Base-by-base conservation (phyloP, 75 land plant genomes). In the Larix kaempferi region DNA sequence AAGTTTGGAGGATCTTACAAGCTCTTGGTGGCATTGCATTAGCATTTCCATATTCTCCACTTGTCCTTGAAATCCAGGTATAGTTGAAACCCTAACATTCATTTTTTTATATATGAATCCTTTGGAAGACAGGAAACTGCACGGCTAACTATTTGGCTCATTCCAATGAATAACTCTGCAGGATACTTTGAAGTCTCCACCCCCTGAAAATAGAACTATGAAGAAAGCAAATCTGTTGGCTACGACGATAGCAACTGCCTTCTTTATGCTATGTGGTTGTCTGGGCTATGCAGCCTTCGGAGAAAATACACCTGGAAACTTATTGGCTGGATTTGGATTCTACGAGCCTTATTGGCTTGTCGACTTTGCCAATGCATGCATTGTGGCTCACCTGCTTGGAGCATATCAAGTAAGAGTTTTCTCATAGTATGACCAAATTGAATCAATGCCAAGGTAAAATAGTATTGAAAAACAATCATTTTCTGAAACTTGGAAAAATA, bases 251-350 rank as follows among this genome's bases (percentile, higher is more conserved):
- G 89, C 88, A 17, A 89, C 95, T 7, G 73, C 84, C 64, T 93
- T 91, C 81, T 91, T 87, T 79, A 78, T 93, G n/a, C 83, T 65
- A 62, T 87, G 88, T 74, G 95, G 95, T 66, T 80, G 89, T 74
- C 85, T 92, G 58, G 95, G 95, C 10, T 93, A 93, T 87, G 93
- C 95, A 29, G 93, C 95, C 27, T 92, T 92, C 80, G 94, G 94
- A 17, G 74, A 92, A 56, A 57, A 80, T 4, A 83, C 92, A 52
- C 95, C 95, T 2, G 95, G 95, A 55, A 84, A 93, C 54, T 81
- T 93, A 69, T 64, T 92, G 73, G 89, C 95, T 4, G 95, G 91
- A 3, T 91, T 91, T 63, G 91, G 93, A 33, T 86, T 89, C 77
- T 89, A 83, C 44, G 88, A 87, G 75, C 91, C 94, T 15, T 89